Percentiles rank a stretch among this genome's conserved stretches.
Conservation (phyloP, 306 rosid species). For the Albizia julibrissin region DNA sequence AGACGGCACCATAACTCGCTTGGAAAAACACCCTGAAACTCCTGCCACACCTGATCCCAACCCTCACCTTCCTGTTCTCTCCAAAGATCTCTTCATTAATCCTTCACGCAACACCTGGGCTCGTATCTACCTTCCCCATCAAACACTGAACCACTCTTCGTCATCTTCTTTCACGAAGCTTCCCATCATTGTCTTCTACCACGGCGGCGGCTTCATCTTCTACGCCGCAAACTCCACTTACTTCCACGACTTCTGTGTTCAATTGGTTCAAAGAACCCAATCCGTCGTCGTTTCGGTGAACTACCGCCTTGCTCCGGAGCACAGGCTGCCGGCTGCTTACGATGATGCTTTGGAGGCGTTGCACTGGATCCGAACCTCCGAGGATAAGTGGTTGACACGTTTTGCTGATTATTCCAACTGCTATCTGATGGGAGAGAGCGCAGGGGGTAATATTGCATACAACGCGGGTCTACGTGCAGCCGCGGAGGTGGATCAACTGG, state of each 20-base stretch:
- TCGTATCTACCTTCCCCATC: neutral
- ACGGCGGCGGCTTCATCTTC: neutral
- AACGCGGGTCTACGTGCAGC: neutral
- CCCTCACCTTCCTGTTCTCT: neutral
- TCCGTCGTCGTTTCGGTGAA: neutral
- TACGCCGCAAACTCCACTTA: neutral
- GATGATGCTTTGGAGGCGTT: neutral
- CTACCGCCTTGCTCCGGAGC: neutral
- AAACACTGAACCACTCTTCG: neutral
- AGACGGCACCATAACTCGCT: neutral
- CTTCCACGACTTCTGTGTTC: neutral
- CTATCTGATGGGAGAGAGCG: neutral
- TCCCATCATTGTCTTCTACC: neutral
- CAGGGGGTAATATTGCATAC: neutral
- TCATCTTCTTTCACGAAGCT: neutral
- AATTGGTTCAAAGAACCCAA: neutral
- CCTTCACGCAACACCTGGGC: neutral
- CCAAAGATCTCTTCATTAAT: neutral
- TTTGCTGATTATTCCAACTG: neutral
- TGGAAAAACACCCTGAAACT: neutral
- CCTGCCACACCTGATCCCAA: neutral
- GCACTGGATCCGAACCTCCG: neutral
- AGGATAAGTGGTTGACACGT: neutral
- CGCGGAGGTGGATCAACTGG: neutral
- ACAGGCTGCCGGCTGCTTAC: neutral